Evolutionary conservation across 495 filamentous ascomycete genomes (phyloP), one percentile per base, ranked within the genome.

Genomic region (Schizothecium vesticola): DNA sequence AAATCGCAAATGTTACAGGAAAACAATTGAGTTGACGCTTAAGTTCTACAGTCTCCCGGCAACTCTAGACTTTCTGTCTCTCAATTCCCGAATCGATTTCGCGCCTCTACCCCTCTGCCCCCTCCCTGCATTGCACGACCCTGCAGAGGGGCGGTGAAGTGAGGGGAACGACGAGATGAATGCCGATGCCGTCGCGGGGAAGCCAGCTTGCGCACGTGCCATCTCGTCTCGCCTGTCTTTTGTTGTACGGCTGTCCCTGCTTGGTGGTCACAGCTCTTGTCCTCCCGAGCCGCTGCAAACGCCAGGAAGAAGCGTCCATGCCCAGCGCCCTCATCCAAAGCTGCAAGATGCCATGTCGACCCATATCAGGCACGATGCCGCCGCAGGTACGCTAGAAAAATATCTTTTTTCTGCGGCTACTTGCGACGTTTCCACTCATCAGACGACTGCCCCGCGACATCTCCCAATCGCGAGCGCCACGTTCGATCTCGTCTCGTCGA

Each of bases 61-160:
- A 51, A 51, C 36, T 51, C 16, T 51, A 11, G 36, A 51, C 16
- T 51, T 11, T 56, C 23, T 4, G 21, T 29, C n/a, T 25, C 62
- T 29, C 5, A 21, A 21, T 43, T 25, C 22, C 31, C 16, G 22
- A 25, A 5, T 26, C 21, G 10, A 56, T 22, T 4, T 43, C 33
- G 33, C 16, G 22, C 62, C 62, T 56, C 23, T 22, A 26, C 58
- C 58, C 58, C 58, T 59, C 62, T 22, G 29, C 22, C 21, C 21
- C 36, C 29, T 63, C 29, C 25, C 12, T 57, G 64, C 57, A 57
- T 25, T 22, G 28, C 57, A 6, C n/a, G 26, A 33, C 65, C 65
- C 31, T 66, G 65, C 65, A 66, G 65, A 66, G 59, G 65, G 65
- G 65, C 65, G 65, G 65, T 66, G 65, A 61, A n/a, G 22, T 51